Base-by-base conservation (phyloP, 2,329 filamentous ascomycete species). In the Daldinia eschscholtzii region DNA sequence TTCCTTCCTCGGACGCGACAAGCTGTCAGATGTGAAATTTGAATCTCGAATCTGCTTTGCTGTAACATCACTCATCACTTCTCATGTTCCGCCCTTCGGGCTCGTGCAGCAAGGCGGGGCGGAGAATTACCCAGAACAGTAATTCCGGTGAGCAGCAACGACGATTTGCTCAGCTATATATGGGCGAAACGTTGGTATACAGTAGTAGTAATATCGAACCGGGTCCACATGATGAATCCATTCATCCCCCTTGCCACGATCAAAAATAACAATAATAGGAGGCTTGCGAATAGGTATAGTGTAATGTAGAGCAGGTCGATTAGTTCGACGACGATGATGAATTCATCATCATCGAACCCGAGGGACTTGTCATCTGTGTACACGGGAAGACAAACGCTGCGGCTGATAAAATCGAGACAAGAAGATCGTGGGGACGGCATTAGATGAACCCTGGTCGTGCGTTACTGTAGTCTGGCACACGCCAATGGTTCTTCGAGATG, bases 391-490 rank as follows among this genome's bases (percentile, higher is more conserved):
- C 39, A 52, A 39, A 61, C 23, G 58, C 58, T 71, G 67, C 52
- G 64, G 67, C 64, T 65, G 57, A 65, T 66, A 46, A 46, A 64
- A 65, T 68, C 62, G 57, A 65, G 46, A 65, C 61, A 65, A 10
- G 13, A 30, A 59, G 62, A 70, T 67, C 64, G 70, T 46, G 62
- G 64, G 61, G 56, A 67, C 61, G 48, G 52, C 42, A 61, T 33
- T 12, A 15, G 56, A 52, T 42, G 30, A 64, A 56, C 60, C 70
- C 70, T 68, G 42, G 70, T 70, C 64, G 50, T 70, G 64, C 50
- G 59, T 64, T 30, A 46, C 15, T 53, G 23, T 59, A 13, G 57
- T 70, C 61, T 72, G 59, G 53, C 70, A 72, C 70, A 72, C 13
- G 50, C 67, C 64, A 72, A 72, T 72, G n/a, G 48, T 55, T 42